These are phyloP conservation scores for Cephalotrichum gorgonifer DNA, from an alignment of 2,329 filamentous ascomycete species.

Conservation along the genomic window DNA sequence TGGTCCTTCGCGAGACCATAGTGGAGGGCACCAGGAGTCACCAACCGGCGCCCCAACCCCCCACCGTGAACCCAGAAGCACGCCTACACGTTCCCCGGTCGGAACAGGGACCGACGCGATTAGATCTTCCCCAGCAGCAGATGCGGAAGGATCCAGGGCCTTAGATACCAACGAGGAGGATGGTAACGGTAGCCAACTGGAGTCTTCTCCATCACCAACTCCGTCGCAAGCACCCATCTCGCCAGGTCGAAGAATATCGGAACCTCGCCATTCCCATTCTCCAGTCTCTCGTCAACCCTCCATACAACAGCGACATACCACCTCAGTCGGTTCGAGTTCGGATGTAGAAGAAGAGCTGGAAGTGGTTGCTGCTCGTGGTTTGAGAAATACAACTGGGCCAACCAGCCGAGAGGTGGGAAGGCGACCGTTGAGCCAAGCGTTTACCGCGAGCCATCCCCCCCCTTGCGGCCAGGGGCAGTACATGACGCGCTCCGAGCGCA, in stretches of 20 bases:
- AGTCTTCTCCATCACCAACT: too few relatives aligned
- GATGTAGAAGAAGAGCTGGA: constrained; percentile 25
- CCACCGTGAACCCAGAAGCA: background rate
- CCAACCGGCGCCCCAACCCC: background rate
- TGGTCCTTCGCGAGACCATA: background rate
- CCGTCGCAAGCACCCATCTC: too few relatives aligned
- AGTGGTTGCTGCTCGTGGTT: constrained; percentile 13
- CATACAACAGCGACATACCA: constrained; percentile 1
- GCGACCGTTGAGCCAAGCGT: constrained; percentile 6
- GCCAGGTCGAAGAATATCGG: too few relatives aligned
- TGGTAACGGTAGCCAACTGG: too few relatives aligned
- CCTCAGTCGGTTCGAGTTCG: background rate
- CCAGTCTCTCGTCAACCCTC: too few relatives aligned
- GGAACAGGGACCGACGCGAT: too few relatives aligned
- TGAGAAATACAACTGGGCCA: background rate
- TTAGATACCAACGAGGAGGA: too few relatives aligned
- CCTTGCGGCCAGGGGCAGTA: constrained; percentile 14
- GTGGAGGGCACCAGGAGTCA: background rate
- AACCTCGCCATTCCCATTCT: too few relatives aligned
- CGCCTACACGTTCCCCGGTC: too few relatives aligned
- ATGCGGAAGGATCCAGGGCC: too few relatives aligned
- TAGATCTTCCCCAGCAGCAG: too few relatives aligned
- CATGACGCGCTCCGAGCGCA: background rate
- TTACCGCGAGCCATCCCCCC: constrained; percentile 6
- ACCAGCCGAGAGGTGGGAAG: constrained; percentile 16